Base-by-base conservation (phyloP, 1,284 basidiomycete species). In the Heterobasidion parviporum region DNA sequence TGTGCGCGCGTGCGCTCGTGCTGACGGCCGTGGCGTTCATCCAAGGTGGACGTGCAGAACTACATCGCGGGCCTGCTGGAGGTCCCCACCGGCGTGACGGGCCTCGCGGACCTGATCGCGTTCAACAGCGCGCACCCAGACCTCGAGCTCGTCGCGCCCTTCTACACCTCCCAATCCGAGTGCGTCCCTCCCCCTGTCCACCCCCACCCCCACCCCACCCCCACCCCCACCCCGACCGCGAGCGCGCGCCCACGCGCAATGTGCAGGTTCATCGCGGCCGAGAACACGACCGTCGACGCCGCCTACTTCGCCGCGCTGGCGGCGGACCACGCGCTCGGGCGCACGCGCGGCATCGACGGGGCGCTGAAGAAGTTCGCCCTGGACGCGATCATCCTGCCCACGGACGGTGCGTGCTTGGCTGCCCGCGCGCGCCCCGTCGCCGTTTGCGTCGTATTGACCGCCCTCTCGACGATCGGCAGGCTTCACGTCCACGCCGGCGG, bases 341-440 rank as follows among this genome's bases (percentile, higher is more conserved):
- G 68, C 4, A 78, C 75, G 6, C 65, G 73, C 18, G 83, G 83
- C 2, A 86, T 86, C 43, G 82, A 85, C 59, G 80, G 76, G 16
- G 78, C 75, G 0, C 64, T 86, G 32, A 66, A 78, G 56, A 62
- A 63, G 52, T 70, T 77, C 61, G 72, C 78, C 0, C 68, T 85
- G 0, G 82, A 86, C 59, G 84, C 83, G 0, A 69, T 86, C 9
- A 69, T 85, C 8, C 68, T 83, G 14, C 84, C 83, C 3, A 73
- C 79, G 1, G 68, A 73, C 15, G 81, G 80, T 53, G 69, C 74
- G 53, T 75, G 74, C 2, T 73, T 75, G 3, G 64, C 67, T 7
- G 77, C 79, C 35, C 64, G 38, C 12, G 38, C 38, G 38, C 38
- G 5, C 38, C 0, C 6, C 5, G 43, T 44, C 34, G 43, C 15